A percentile compares a stretch with the other conserved stretches of the same genome.
Conservation (phyloP, 1,139 yeast species). For the Zygosaccharomyces sapae region DNA sequence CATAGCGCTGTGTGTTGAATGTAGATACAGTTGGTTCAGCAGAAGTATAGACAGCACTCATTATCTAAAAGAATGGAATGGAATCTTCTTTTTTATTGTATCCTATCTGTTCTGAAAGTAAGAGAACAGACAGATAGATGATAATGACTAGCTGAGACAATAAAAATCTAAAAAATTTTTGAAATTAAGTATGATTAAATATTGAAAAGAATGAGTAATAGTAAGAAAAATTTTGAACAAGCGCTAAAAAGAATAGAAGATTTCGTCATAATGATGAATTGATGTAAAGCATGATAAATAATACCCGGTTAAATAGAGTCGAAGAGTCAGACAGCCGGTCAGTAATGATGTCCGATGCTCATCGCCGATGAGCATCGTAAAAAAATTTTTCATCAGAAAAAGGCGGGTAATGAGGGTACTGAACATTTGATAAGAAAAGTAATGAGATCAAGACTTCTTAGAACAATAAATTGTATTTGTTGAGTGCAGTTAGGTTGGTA, state of each 20-base stretch:
- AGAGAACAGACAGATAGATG: neutral
- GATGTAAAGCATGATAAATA: neutral
- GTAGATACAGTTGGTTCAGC: conserved; percentile 30
- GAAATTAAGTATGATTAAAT: neutral
- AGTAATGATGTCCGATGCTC: conserved; percentile 2
- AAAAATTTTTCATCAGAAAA: conserved; percentile 11
- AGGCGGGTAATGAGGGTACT: neutral
- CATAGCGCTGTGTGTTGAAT: conserved; percentile 27
- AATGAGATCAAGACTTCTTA: neutral
- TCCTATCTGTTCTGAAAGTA: neutral
- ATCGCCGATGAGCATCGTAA: conserved; percentile 4
- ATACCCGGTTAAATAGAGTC: neutral
- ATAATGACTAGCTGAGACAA: neutral
- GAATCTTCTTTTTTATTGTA: neutral
- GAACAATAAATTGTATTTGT: too few relatives aligned
- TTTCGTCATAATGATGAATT: conserved; percentile 6
- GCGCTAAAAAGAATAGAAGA: neutral
- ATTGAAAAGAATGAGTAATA: neutral
- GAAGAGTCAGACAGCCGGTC: neutral
- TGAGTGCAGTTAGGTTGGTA: neutral
- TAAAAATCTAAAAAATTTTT: neutral
- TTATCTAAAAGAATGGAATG: conserved; percentile 4
- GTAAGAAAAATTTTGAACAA: neutral
- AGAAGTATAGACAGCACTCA: conserved; percentile 27
- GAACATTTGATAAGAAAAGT: neutral